These are phyloP conservation scores for Macaranga tanarius DNA, from an alignment of 441 rosid species.

Conservation along the genomic window DNA sequence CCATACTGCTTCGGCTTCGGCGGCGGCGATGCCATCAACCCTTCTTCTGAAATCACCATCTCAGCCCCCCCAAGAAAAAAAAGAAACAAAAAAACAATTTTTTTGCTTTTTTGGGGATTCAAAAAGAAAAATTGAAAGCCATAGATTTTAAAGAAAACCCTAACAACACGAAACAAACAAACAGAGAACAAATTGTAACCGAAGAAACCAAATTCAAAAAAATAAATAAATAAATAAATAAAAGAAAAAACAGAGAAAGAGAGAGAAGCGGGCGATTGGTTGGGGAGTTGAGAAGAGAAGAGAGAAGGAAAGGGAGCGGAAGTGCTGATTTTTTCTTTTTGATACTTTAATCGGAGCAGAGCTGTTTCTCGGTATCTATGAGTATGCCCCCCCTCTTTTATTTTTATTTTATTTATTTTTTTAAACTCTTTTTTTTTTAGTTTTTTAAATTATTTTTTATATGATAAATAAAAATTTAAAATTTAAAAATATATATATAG, in stretches of 20 bases:
- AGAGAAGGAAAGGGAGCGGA: neutral
- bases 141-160: neutral
- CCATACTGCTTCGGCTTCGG: slow-evolving; percentile 42
- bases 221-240: neutral
- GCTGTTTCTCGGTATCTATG: neutral
- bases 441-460: no score
- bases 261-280: neutral
- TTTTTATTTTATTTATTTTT: neutral
- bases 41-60: slow-evolving; percentile 45
- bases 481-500: no score
- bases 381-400: neutral
- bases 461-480: no score
- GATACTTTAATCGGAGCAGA: slow-evolving; percentile 17
- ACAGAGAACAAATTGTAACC: no score
- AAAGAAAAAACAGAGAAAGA: neutral
- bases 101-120: no score
- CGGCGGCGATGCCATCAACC: slow-evolving; percentile 19
- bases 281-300: neutral
- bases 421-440: no score
- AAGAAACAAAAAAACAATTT: neutral
- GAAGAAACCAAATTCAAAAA: neutral
- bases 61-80: neutral
- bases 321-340: neutral
- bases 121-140: no score
- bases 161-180: neutral